These are phyloP conservation scores for Liriodendron chinense DNA, from an alignment of 164 flowering plant species.

Conservation along the genomic window DNA sequence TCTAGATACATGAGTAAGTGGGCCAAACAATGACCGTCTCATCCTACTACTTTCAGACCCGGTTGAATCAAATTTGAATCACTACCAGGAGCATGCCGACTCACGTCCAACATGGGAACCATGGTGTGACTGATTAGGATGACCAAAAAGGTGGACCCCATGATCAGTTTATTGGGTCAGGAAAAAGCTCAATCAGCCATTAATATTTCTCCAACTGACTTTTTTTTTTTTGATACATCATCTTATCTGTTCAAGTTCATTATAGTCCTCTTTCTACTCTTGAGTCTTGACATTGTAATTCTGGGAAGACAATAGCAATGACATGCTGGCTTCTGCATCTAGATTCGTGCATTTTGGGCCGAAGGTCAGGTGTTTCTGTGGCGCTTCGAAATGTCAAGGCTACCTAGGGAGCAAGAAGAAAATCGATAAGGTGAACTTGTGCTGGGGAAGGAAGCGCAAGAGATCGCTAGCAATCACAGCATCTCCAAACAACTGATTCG, in stretches of 20 bases:
- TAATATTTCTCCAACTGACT: too few relatives aligned
- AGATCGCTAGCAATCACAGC: slow-evolving; percentile 21
- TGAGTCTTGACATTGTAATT: neutral
- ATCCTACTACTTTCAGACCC: too few relatives aligned
- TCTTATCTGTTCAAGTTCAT: neutral
- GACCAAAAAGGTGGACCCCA: too few relatives aligned
- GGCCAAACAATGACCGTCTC: too few relatives aligned
- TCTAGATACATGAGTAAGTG: too few relatives aligned
- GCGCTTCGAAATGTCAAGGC: slow-evolving; percentile 76
- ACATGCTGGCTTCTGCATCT: neutral
- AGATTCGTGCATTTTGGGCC: slow-evolving; percentile 90
- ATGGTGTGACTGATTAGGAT: too few relatives aligned
- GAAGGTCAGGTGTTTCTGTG: slow-evolving; percentile 74
- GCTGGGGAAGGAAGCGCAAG: slow-evolving; percentile 62
- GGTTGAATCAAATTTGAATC: too few relatives aligned
- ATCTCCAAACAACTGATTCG: neutral
- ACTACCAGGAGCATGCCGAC: too few relatives aligned
- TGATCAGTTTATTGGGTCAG: too few relatives aligned
- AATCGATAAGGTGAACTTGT: slow-evolving; percentile 27
- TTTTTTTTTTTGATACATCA: too few relatives aligned
- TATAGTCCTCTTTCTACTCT: neutral
- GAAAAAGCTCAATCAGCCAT: too few relatives aligned
- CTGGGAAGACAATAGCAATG: neutral
- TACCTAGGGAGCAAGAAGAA: slow-evolving; percentile 74
- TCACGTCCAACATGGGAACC: too few relatives aligned